Conservation (phyloP, 225 moss, liverwort and hornwort species). For the Marchantia paleacea region DNA sequence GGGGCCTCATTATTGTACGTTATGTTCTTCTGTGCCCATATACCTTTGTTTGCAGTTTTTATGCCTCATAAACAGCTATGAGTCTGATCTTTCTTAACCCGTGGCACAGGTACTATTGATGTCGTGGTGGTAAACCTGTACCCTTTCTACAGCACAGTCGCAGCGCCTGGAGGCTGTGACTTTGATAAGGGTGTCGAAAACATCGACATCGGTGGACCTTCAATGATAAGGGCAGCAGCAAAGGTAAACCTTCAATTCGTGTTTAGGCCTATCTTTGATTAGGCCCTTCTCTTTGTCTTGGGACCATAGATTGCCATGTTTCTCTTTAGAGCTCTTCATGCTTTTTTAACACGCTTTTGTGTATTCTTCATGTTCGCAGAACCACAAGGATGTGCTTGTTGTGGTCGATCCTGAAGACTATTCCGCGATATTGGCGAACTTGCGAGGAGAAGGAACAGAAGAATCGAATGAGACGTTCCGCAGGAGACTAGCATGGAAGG, state of each 20-base stretch:
- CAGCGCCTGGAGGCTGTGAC: constrained; percentile 56
- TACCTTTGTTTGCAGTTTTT: neutral
- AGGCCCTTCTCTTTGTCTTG: neutral
- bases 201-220: constrained; percentile 95
- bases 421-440: constrained; percentile 53
- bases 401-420: constrained; percentile 95
- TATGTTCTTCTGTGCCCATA: neutral
- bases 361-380: constrained; percentile 42
- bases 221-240: constrained; percentile 96
- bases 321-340: neutral
- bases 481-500: constrained; percentile 89
- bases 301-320: neutral
- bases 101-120: constrained; percentile 71
- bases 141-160: constrained; percentile 88
- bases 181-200: constrained; percentile 86
- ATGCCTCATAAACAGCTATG: neutral
- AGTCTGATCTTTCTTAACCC: neutral
- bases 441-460: constrained; percentile 62
- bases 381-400: constrained; percentile 93
- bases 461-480: constrained; percentile 57
- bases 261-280: neutral
- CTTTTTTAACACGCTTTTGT: neutral
- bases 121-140: constrained; percentile 95
- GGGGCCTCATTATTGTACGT: neutral
- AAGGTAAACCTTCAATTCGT: constrained; percentile 80